A percentile compares a stretch with the other conserved stretches of the same genome.
Conservation (phyloP, 805 yeast genomes). For the Naumovozyma castellii region DNA sequence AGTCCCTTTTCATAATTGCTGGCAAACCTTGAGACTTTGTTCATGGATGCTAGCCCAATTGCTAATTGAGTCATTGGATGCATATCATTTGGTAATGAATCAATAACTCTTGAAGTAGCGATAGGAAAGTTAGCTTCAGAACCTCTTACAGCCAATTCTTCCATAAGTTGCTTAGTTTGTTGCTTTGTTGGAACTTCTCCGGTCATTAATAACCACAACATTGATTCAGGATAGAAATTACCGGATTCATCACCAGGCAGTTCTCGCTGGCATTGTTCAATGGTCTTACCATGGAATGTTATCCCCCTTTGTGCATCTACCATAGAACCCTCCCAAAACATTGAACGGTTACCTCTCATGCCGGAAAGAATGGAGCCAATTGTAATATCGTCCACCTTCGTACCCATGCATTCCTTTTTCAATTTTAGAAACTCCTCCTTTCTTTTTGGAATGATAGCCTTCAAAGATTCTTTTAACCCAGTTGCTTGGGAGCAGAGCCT, state of each 20-base stretch:
- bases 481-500: not conserved
- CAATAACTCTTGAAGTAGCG: conserved; percentile 50
- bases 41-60: conserved; percentile 65
- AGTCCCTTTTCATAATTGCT: conserved; percentile 59
- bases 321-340: conserved; percentile 74
- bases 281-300: conserved; percentile 69
- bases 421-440: conserved; percentile 33
- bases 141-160: conserved; percentile 52
- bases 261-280: conserved; percentile 56
- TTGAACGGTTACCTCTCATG: conserved; percentile 67
- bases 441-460: conserved; percentile 35
- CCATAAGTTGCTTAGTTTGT: conserved; percentile 47
- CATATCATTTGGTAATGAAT: conserved; percentile 53
- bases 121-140: conserved; percentile 41
- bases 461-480: conserved; percentile 20
- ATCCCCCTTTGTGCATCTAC: conserved; percentile 71
- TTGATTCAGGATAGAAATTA: conserved; percentile 65
- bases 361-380: conserved; percentile 51
- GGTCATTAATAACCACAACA: conserved; percentile 70
- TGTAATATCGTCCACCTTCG: conserved; percentile 37
- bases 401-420: conserved; percentile 30
- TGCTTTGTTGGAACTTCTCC: conserved; percentile 58
- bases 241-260: conserved; percentile 47
- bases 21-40: conserved; percentile 62
- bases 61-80: conserved; percentile 83